Base-by-base conservation (phyloP, 768 basidiomycete genomes). In the Boletus rex-veris region DNA sequence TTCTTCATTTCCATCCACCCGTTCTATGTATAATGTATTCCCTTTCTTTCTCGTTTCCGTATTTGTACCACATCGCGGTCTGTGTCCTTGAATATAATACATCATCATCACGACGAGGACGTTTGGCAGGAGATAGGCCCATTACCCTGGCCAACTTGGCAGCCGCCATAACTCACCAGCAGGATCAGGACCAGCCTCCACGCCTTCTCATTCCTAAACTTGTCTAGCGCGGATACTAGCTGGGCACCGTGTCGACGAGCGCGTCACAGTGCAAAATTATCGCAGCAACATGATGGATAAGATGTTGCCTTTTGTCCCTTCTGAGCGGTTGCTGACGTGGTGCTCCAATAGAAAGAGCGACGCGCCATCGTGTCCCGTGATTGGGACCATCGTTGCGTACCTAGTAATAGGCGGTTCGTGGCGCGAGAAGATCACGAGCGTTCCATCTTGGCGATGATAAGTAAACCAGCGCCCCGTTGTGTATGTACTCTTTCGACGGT, bases 21-120 rank as follows among this genome's bases (percentile, higher is more conserved):
- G 31, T 40, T 31, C 11, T 55, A 64, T 55, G 55, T 62, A 64
- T 61, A 26, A 26, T 26, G 26, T 54, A 21, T 10, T 51, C 8
- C 18, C 51, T 48, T 19, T 28, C 38, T 38, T 38, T 45, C 42
- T 45, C 40, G 24, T 28, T 48, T 44, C 16, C 10, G 35, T 41
- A 21, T 42, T 53, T 43, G 30, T 55, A 35, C 36, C 45, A 31
- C 48, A 30, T 45, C 45, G n/a, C 40, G 36, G 12, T 31, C 31
- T 18, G 36, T 37, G 33, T 40, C 21, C 36, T 33, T 36, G 42
- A 50, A 44, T 43, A 30, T 64, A 38, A 52, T 46, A 21, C 40
- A 44, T 40, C 44, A 41, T 37, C 42, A 43, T 33, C 45, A 47
- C 28, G 19, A 48, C 3, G 18, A 41, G 44, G n/a, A 44, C 24